Evolutionary conservation across 129 eudicot species (phyloP), one percentile per base, ranked within the genome.

Genomic region (Flaveria sonorensis): DNA sequence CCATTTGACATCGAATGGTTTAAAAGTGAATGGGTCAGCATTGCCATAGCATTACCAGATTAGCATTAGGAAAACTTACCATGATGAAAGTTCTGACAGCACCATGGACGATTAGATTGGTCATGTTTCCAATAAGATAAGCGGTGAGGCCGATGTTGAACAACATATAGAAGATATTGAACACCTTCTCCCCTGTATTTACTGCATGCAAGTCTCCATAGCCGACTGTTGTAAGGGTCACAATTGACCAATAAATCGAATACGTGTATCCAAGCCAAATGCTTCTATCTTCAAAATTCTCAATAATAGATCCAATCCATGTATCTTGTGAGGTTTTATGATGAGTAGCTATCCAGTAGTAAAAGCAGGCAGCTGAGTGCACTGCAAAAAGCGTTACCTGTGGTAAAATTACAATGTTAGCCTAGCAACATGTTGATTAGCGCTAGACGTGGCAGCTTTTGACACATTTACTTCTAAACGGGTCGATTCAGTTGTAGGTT

Each of bases 101-200:
- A 20, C 91, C 77, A 50, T 89, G 97, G 79, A 92, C 97, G 13
- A 92, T 70, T 48, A 87, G 88, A 78, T 89, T 92, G 81, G 97
- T 92, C 96, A 92, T 92, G 84, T 92, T 92, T 50, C 97, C 92
- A 67, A 92, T 92, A 16, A 92, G 64, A 70, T 92, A 92, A 30
- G 97, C 86, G 0, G 91, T 86, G 75, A 92, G 97, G 46, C 97
- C 96, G n/a, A 92, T 92, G 83, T 92, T 92, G 87, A 92, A 92
- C 59, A 92, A 80, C 97, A 92, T 92, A 72, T 92, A 92, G 57
- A 86, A 87, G 73, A 92, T 87, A 76, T 87, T 82, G 84, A 89
- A 89, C 71, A 87, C 81, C 77, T 92, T 92, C 85, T 92, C 97
- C 28, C 96, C 96, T n/a, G 96, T 77, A 75, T 92, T 92, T 56